Evolutionary conservation across 164 flowering plant genomes (phyloP).

Genomic region (Protea cynaroides): DNA sequence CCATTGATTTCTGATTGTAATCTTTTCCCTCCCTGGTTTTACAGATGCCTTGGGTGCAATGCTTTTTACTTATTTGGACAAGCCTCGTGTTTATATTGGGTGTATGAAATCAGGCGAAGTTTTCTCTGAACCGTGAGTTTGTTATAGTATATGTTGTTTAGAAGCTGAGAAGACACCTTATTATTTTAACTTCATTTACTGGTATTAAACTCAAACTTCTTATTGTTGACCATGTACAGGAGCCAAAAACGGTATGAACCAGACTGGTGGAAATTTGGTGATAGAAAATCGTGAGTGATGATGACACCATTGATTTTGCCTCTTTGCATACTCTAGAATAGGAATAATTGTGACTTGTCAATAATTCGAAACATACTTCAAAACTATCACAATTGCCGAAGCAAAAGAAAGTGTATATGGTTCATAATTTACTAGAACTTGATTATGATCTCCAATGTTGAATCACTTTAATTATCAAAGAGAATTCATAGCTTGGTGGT

Average conservation of each 20-base stretch:
- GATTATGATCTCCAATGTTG: too few relatives aligned
- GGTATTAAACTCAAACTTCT: neutral
- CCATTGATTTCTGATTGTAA: too few relatives aligned
- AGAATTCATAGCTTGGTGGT: too few relatives aligned
- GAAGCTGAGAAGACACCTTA: neutral
- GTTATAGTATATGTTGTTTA: neutral
- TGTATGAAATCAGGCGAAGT: constrained; percentile 92
- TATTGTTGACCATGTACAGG: constrained; percentile 35
- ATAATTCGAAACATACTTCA: too few relatives aligned
- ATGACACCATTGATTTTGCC: neutral
- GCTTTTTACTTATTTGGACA: constrained; percentile 64
- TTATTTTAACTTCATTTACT: neutral
- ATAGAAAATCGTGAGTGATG: constrained; percentile 77
- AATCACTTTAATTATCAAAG: too few relatives aligned
- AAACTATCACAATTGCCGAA: too few relatives aligned
- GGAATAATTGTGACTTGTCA: too few relatives aligned
- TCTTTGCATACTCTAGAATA: too few relatives aligned
- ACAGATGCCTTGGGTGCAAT: constrained; percentile 73
- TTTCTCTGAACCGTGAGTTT: constrained; percentile 59
- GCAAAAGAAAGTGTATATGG: too few relatives aligned
- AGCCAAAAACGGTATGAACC: constrained; percentile 93
- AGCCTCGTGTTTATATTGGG: constrained; percentile 86
- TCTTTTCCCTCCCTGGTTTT: neutral
- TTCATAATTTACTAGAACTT: too few relatives aligned
- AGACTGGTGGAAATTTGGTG: constrained; percentile 99